Evolutionary conservation across 257 asterid genomes (phyloP).

Genomic region (Sherardia arvensis): DNA sequence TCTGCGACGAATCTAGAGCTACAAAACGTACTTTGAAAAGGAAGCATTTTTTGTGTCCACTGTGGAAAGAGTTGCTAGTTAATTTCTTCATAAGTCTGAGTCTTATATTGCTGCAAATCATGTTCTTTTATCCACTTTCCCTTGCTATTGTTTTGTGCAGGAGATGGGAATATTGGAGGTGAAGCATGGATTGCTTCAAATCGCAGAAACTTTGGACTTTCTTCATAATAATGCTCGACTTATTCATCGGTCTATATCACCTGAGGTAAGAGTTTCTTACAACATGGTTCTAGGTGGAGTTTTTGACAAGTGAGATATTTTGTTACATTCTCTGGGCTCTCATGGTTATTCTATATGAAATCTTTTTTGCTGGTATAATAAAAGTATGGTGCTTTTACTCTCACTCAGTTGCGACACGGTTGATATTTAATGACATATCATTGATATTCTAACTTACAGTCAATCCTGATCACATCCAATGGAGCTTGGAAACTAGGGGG

Average conservation of each 20-base stretch:
- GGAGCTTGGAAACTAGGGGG: conserved; percentile 99
- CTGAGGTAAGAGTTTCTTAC: conserved; percentile 51
- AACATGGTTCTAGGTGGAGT: neutral
- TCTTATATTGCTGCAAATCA: conserved; percentile 1
- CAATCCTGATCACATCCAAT: conserved; percentile 78
- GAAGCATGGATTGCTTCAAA: conserved; percentile 93
- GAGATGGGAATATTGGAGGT: conserved; percentile 96
- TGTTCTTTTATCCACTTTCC: neutral
- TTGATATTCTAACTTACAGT: conserved; percentile 35
- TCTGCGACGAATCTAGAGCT: neutral
- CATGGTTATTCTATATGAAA: neutral
- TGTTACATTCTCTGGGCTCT: neutral
- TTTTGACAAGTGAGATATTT: neutral
- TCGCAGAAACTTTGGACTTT: conserved; percentile 94
- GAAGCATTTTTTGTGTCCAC: neutral
- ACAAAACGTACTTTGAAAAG: neutral
- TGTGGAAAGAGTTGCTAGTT: neutral
- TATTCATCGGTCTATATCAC: conserved; percentile 81
- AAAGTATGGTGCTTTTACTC: neutral
- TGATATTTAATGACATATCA: conserved; percentile 6
- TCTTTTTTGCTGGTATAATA: neutral
- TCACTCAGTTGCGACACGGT: neutral
- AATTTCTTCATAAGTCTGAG: neutral
- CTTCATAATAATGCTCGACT: conserved; percentile 92
- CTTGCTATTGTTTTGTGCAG: conserved; percentile 31